These are phyloP conservation scores for Xylaria castorea DNA, from an alignment of 495 filamentous ascomycete genomes.

Conservation along the genomic window DNA sequence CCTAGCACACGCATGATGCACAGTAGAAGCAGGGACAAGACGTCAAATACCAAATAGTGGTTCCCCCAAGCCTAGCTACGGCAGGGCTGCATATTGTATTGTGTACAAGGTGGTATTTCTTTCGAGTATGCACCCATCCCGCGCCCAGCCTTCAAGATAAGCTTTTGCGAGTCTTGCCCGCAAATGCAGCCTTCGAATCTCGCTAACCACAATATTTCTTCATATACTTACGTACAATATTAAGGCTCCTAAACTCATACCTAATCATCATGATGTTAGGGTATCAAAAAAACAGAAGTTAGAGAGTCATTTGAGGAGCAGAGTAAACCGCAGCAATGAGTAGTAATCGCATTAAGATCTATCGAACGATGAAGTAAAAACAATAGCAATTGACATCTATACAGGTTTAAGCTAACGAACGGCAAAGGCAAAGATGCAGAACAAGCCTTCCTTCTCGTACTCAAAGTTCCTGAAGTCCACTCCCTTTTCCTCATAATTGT, in stretches of 20 bases:
- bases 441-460: background rate
- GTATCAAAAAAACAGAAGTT: background rate
- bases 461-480: background rate
- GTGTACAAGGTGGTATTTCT: constrained; percentile 15
- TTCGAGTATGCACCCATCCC: background rate
- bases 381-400: background rate
- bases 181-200: background rate
- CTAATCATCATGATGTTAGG: background rate
- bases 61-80: background rate
- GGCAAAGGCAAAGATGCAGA: background rate
- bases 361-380: background rate
- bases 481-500: background rate
- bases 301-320: background rate
- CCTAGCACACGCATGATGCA: constrained; percentile 15
- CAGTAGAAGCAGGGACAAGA: constrained; percentile 4
- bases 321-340: background rate
- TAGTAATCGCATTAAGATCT: background rate
- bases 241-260: background rate
- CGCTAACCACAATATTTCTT: background rate
- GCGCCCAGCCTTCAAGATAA: background rate
- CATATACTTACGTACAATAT: background rate
- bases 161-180: background rate
- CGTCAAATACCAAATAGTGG: constrained; percentile 13
- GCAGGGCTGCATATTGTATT: constrained; percentile 23
- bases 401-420: background rate